A percentile compares a stretch with the other conserved stretches of the same genome.
These are phyloP conservation scores for Xylaria telfairii DNA, from an alignment of 495 filamentous ascomycete genomes.

Conservation along the genomic window DNA sequence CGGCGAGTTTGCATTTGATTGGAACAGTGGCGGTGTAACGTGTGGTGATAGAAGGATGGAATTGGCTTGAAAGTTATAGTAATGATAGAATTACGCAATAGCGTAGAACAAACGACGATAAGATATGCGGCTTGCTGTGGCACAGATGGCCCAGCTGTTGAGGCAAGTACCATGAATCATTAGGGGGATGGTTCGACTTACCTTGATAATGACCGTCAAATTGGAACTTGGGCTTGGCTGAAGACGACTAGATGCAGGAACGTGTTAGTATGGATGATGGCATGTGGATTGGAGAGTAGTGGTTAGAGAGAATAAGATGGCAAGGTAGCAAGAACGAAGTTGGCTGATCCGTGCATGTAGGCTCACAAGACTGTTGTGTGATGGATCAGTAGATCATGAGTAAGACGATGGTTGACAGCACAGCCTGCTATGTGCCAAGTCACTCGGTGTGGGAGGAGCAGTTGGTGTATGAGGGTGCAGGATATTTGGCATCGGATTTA, in stretches of 20 bases:
- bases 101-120: not conserved
- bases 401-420: slow-evolving; percentile 1
- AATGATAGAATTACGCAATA: not conserved
- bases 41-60: not conserved
- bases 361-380: not conserved
- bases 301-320: not conserved
- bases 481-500: not conserved
- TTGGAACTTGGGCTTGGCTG: not conserved
- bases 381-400: not conserved
- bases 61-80: not conserved
- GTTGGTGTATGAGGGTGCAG: not conserved
- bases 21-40: no score
- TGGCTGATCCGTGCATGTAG: not conserved
- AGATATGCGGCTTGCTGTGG: not conserved
- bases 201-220: not conserved
- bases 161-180: not conserved
- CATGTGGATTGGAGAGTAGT: not conserved
- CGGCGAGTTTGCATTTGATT: not conserved
- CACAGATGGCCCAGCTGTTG: not conserved
- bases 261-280: not conserved
- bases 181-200: not conserved
- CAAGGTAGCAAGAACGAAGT: not conserved
- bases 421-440: not conserved
- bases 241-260: not conserved
- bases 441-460: not conserved